Conservation (phyloP, 2,329 filamentous ascomycete genomes). For the Escovopsis sp. region DNA sequence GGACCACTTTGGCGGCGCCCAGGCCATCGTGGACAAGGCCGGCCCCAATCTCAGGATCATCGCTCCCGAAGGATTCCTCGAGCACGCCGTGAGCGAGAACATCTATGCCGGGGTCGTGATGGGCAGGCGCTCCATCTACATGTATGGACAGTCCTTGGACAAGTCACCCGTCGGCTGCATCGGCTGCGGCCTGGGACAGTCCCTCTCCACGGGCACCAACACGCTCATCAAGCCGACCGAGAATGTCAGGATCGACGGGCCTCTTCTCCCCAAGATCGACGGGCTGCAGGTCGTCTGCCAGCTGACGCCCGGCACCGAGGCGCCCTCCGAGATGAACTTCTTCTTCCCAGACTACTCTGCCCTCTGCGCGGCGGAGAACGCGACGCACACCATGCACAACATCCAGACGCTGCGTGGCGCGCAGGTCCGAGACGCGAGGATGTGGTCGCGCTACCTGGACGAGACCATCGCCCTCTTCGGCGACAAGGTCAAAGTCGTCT, state of each 20-base stretch:
- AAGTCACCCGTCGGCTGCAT: conserved; percentile 19
- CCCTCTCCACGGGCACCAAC: conserved; percentile 16
- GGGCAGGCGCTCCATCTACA: conserved; percentile 21
- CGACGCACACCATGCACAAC: conserved; percentile 27
- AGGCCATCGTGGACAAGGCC: conserved; percentile 9
- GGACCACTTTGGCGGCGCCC: conserved; percentile 22
- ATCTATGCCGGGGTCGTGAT: conserved; percentile 24
- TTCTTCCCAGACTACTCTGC: conserved; percentile 23
- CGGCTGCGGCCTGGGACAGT: conserved; percentile 22
- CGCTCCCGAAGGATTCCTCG: conserved; percentile 24
- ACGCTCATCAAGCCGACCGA: conserved; percentile 21
- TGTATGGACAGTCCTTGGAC: conserved; percentile 23
- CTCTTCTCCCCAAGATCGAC: conserved; percentile 16
- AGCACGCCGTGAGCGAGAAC: conserved; percentile 23
- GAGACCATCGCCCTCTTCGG: conserved; percentile 22
- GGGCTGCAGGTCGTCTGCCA: conserved; percentile 25
- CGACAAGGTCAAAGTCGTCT: conserved; percentile 17
- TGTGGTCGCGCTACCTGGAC: conserved; percentile 24
- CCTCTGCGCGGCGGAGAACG: conserved; percentile 23
- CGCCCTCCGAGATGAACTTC: conserved; percentile 27
- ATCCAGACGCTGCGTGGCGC: conserved; percentile 27
- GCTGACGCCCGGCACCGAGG: conserved; percentile 26
- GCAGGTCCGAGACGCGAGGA: conserved; percentile 24
- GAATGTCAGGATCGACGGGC: conserved; percentile 17
- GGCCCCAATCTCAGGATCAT: conserved; percentile 12